Base-by-base conservation (phyloP, 306 rosid species). In the Herpetospermum pedunculosum region DNA sequence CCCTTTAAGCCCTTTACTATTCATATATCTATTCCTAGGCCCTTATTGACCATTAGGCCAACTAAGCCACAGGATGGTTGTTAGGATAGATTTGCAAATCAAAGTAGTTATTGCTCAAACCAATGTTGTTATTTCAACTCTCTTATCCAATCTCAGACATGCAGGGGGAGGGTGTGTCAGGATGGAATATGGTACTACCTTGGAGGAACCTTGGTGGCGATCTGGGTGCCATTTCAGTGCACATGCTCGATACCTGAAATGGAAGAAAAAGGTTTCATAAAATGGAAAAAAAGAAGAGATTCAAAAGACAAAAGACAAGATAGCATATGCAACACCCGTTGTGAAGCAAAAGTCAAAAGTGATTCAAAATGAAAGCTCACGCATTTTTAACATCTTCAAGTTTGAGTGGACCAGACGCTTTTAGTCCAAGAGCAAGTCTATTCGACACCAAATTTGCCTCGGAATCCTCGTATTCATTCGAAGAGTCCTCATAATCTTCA, bases 171-270 rank as follows among this genome's bases (percentile, higher is more conserved):
- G 18, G 50, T 21, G 52, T 21, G 8, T 47, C 21, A 21, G 1
- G 50, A 38, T 49, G 67, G 74, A 69, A 44, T 53, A 69, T 48
- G 63, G 28, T 26, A 63, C 73, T 15, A 88, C 96, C 96, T 90
- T 92, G 72, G 90, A 87, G 83, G 90, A 80, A 73, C 97, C 93
- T 40, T 83, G 93, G 77, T 92, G 97, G 12, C 98, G 98, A 82
- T 92, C 93, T 1, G 98, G 98, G 80, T 92, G 98, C 97, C 97
- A 92, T 81, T 90, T 90, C 38, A 90, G 78, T 7, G 98, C 98
- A 75, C 92, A 92, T 29, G 60, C 49, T 29, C 93, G 86, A 81
- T 90, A 92, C 63, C 98, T 92, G 80, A 49, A 70, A 76, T 75
- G 38, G 30, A 71, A 74, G 57, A 26, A 46, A 21, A 21, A 40